These are phyloP conservation scores for Linum tenue DNA, from an alignment of 345 rosid species.

Conservation along the genomic window DNA sequence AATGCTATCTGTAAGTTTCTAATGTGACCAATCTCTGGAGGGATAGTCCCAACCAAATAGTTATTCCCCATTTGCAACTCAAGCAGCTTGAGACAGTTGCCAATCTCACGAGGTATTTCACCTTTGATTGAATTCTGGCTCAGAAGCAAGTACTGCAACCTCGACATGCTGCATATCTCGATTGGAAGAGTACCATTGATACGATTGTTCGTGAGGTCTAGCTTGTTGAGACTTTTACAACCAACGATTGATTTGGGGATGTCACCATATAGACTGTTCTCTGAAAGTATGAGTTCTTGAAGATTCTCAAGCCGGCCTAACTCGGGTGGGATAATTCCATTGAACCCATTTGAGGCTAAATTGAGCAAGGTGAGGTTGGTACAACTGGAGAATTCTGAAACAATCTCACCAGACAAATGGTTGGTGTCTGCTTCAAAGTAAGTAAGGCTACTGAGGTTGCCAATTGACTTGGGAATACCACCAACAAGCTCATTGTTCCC, in stretches of 20 bases:
- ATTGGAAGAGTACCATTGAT: constrained; percentile 26
- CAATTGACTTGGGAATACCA: constrained; percentile 62
- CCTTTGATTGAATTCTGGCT: constrained; percentile 26
- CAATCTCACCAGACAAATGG: constrained; percentile 72
- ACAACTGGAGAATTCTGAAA: constrained; percentile 64
- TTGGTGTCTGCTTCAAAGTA: constrained; percentile 88
- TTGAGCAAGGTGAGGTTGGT: constrained; percentile 79
- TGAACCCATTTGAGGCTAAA: constrained; percentile 73
- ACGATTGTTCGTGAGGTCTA: constrained; percentile 25
- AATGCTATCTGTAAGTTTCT: constrained; percentile 28
- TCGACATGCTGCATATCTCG: constrained; percentile 25
- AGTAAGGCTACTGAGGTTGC: constrained; percentile 72
- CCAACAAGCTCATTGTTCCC: constrained; percentile 82
- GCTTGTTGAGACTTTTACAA: constrained; percentile 71
- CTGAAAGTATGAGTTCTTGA: constrained; percentile 86
- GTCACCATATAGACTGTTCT: constrained; percentile 69
- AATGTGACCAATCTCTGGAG: constrained; percentile 27
- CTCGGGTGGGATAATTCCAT: constrained; percentile 62
- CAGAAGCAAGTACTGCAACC: constrained; percentile 27
- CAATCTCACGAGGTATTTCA: constrained; percentile 30
- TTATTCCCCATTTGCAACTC: constrained; percentile 25
- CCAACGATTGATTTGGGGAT: constrained; percentile 61
- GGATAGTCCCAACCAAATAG: constrained; percentile 26
- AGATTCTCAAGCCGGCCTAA: constrained; percentile 68
- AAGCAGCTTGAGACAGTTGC: constrained; percentile 25